Conservation (phyloP, 2,329 filamentous ascomycete genomes). For the Hirsutella minnesotensis region DNA sequence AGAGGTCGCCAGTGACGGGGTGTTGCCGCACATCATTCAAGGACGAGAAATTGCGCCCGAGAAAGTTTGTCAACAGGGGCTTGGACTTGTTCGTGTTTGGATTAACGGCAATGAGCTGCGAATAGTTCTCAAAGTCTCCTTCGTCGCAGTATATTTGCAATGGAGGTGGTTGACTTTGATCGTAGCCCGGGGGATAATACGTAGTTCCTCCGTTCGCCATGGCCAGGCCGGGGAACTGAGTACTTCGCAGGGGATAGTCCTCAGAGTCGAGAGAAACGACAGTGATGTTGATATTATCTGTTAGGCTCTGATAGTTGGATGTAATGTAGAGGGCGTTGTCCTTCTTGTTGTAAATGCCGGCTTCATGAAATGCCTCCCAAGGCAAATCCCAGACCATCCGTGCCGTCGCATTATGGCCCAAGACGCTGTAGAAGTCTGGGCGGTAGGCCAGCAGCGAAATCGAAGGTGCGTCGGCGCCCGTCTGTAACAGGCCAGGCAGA, state of each 20-base stretch:
- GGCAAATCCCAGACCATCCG: slow-evolving; percentile 17
- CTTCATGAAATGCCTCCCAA: slow-evolving; percentile 43
- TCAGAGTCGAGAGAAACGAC: slow-evolving; percentile 8
- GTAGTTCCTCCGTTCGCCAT: slow-evolving; percentile 12
- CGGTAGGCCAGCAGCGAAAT: slow-evolving; percentile 27
- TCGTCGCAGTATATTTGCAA: slow-evolving; percentile 9
- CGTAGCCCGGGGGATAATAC: slow-evolving; percentile 9
- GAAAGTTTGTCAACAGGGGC: slow-evolving; percentile 46
- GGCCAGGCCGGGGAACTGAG: slow-evolving; percentile 9
- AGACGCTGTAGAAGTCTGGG: slow-evolving; percentile 34
- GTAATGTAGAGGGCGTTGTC: slow-evolving; percentile 8
- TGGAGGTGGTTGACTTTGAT: slow-evolving; percentile 7
- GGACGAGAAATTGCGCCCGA: slow-evolving; percentile 47
- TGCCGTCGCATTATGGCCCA: slow-evolving; percentile 24
- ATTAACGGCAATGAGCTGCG: slow-evolving; percentile 16
- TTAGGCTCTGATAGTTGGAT: slow-evolving; percentile 22
- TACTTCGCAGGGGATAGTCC: slow-evolving; percentile 8
- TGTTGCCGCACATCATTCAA: slow-evolving; percentile 46
- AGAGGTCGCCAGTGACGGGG: slow-evolving; percentile 43
- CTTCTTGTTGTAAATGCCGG: slow-evolving; percentile 27
- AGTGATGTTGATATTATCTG: slow-evolving; percentile 23
- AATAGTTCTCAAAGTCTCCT: slow-evolving; percentile 37
- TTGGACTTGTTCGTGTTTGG: not conserved
- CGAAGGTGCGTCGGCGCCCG: not conserved
- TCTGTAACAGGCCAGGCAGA: slow-evolving; percentile 1